Evolutionary conservation across 73 alveolate species (phyloP).

Genomic region (Breviolum minutum): DNA sequence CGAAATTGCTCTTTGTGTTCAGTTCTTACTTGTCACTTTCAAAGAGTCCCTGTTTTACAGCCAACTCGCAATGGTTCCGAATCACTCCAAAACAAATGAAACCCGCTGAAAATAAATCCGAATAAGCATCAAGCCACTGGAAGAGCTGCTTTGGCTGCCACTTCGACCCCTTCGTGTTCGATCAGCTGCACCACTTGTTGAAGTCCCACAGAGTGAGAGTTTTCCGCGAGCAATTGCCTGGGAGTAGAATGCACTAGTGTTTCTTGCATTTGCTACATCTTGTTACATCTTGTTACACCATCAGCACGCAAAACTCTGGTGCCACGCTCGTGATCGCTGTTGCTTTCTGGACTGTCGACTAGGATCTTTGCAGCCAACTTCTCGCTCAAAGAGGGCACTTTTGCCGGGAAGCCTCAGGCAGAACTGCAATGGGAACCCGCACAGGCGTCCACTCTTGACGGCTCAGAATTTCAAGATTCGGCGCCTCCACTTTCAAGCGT

Average conservation of each 20-base stretch:
- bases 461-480: not conserved
- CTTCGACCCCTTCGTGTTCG: not conserved
- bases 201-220: not conserved
- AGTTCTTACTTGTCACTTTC: no score
- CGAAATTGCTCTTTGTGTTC: no score
- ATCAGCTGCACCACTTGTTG: no score
- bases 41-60: no score
- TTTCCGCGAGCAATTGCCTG: conserved; percentile 39
- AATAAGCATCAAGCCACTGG: not conserved
- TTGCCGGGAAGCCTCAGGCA: not conserved
- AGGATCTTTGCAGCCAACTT: conserved; percentile 26
- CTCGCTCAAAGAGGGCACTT: conserved; percentile 45
- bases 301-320: not conserved
- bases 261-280: no score
- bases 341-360: not conserved
- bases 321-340: not conserved
- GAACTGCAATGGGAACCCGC: not conserved
- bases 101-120: no score
- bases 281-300: no score
- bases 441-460: not conserved
- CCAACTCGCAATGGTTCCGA: no score
- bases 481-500: not conserved
- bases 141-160: not conserved
- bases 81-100: no score
- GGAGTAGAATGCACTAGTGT: not conserved